Evolutionary conservation across 2,329 filamentous ascomycete species (phyloP).

Genomic region (Mollisia scopiformis): DNA sequence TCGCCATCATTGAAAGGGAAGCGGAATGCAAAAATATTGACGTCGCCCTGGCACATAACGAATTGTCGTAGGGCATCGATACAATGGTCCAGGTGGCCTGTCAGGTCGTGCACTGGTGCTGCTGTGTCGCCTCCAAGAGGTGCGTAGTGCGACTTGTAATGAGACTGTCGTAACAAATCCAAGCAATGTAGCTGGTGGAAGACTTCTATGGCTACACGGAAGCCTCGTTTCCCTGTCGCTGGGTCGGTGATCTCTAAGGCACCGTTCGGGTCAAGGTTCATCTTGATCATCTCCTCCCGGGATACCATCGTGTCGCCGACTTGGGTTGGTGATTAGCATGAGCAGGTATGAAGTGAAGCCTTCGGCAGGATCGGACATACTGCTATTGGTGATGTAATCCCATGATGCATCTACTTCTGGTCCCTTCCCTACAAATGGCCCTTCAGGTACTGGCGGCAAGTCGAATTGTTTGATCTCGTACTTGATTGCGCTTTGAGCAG

Average conservation of each 20-base stretch:
- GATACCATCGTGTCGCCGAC: slow-evolving; percentile 11
- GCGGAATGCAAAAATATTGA: slow-evolving; percentile 9
- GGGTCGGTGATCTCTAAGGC: slow-evolving; percentile 10
- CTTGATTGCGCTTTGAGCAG: neutral
- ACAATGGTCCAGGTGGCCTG: slow-evolving; percentile 11
- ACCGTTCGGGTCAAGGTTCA: slow-evolving; percentile 11
- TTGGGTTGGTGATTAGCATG: neutral
- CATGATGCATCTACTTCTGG: slow-evolving; percentile 10
- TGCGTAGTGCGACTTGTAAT: slow-evolving; percentile 7
- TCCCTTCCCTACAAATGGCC: slow-evolving; percentile 11
- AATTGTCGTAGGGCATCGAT: slow-evolving; percentile 12
- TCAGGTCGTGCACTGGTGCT: slow-evolving; percentile 1
- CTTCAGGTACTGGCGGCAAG: neutral
- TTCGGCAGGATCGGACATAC: neutral
- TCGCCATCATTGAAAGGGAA: neutral
- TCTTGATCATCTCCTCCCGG: slow-evolving; percentile 10
- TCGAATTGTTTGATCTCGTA: slow-evolving; percentile 10
- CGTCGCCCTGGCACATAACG: slow-evolving; percentile 13
- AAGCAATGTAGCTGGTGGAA: slow-evolving; percentile 13
- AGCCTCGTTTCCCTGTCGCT: slow-evolving; percentile 5
- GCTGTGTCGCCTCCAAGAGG: slow-evolving; percentile 3
- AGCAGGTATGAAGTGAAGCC: neutral
- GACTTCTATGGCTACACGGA: slow-evolving; percentile 10
- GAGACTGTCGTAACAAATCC: slow-evolving; percentile 3
- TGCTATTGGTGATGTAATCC: slow-evolving; percentile 9